Evolutionary conservation across 345 rosid genomes (phyloP).

Genomic region (Streptanthus diversifolius): DNA sequence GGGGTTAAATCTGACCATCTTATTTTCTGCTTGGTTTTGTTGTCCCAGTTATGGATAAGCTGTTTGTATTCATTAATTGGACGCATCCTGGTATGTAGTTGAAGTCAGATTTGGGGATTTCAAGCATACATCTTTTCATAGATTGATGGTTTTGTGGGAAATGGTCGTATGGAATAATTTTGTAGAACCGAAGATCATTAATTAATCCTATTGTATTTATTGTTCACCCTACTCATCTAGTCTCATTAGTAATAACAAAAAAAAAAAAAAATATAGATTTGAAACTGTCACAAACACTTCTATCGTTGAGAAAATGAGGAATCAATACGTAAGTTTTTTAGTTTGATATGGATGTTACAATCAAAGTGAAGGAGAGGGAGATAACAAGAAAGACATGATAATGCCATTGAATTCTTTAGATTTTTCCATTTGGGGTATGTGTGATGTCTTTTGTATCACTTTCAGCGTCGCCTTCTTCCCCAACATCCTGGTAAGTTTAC

Average conservation of each 20-base stretch:
- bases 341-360: not conserved
- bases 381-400: constrained; percentile 44
- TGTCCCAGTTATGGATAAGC: no score
- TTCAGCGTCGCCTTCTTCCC: constrained; percentile 66
- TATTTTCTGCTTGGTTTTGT: no score
- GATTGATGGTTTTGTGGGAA: no score
- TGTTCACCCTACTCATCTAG: not conserved
- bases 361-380: not conserved
- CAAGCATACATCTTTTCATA: no score
- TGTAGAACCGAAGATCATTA: not conserved
- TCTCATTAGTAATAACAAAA: not conserved
- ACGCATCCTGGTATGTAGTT: no score
- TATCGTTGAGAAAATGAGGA: not conserved
- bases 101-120: no score
- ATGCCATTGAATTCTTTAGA: constrained; percentile 47
- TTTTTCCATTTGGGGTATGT: constrained; percentile 71
- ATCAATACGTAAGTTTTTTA: not conserved
- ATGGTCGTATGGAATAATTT: not conserved
- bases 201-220: not conserved
- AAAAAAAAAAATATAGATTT: not conserved
- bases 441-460: constrained; percentile 56
- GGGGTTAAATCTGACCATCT: no score
- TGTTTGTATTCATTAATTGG: no score
- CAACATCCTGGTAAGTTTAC: constrained; percentile 45
- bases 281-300: not conserved